phyloP scores from a whole-genome alignment of 2,329 filamentous ascomycete genomes.

The Alternaria arborescens region DNA sequence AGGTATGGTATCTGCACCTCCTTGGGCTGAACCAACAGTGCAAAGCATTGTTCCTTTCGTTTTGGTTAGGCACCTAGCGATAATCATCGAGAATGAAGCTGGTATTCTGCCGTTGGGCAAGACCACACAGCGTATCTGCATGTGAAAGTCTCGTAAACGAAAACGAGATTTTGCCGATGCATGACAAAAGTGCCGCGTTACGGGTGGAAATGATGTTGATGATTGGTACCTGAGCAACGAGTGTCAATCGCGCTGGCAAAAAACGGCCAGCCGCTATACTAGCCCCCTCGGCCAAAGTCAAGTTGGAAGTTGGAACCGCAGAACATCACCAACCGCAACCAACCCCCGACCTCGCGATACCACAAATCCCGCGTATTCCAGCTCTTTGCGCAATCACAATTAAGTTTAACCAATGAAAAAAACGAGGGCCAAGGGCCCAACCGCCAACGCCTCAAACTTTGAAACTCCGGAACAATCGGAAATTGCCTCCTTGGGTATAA shows the following conservation, averaged over 20 bases:
- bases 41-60: background rate
- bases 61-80: background rate
- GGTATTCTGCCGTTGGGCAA: background rate
- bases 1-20: background rate
- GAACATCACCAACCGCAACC: background rate
- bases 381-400: constrained; percentile 16
- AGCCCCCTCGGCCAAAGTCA: background rate
- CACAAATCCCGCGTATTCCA: constrained; percentile 19
- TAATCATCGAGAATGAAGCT: background rate
- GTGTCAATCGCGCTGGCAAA: background rate
- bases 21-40: background rate
- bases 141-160: background rate
- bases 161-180: background rate
- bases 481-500: constrained; percentile 28
- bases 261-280: constrained; percentile 3
- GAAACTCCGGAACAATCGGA: constrained; percentile 24
- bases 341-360: constrained; percentile 23
- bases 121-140: background rate
- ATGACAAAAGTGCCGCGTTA: background rate
- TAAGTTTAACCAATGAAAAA: constrained; percentile 16
- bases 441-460: constrained; percentile 15
- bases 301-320: background rate
- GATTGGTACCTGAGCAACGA: constrained; percentile 1
- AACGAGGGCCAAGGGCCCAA: constrained; percentile 6
- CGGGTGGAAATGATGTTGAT: background rate